These are phyloP conservation scores for Metarhizium anisopliae DNA, from an alignment of 2,329 filamentous ascomycete genomes.

Conservation along the genomic window DNA sequence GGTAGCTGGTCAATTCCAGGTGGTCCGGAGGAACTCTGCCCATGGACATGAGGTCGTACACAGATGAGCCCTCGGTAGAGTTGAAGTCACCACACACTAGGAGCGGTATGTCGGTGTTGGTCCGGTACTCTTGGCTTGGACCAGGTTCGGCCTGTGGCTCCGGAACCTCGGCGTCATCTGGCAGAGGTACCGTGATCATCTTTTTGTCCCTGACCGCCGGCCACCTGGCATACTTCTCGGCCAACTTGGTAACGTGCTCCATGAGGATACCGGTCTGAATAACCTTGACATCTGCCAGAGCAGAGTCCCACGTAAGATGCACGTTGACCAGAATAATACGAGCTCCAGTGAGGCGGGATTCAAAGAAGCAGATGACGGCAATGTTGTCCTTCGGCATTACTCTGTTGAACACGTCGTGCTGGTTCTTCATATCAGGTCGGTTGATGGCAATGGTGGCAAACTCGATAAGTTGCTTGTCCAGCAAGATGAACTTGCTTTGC, in stretches of 20 bases:
- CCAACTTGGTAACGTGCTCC: constrained; percentile 80
- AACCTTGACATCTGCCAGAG: constrained; percentile 85
- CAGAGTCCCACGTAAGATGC: constrained; percentile 91
- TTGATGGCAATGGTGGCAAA: constrained; percentile 90
- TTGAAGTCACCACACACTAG: constrained; percentile 96
- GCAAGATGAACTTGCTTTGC: constrained; percentile 81
- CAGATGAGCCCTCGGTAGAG: constrained; percentile 75
- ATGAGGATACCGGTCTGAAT: constrained; percentile 94
- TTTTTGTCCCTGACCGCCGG: constrained; percentile 77
- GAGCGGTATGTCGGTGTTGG: constrained; percentile 79
- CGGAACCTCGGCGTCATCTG: constrained; percentile 35
- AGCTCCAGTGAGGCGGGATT: constrained; percentile 83
- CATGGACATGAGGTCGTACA: constrained; percentile 80
- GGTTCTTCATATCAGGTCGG: constrained; percentile 91
- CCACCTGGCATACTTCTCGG: constrained; percentile 75
- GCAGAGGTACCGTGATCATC: constrained; percentile 35
- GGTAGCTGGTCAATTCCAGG: constrained; percentile 66
- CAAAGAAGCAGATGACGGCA: constrained; percentile 82
- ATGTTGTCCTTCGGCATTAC: constrained; percentile 99
- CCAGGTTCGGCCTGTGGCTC: constrained; percentile 54
- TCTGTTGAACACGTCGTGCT: constrained; percentile 95
- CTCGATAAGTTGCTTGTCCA: constrained; percentile 92
- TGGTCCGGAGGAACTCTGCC: constrained; percentile 74
- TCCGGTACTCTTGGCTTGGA: constrained; percentile 79
- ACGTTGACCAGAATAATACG: constrained; percentile 89